phyloP scores from a whole-genome alignment of 2,329 filamentous ascomycete species.

The Colletotrichum sp. region DNA sequence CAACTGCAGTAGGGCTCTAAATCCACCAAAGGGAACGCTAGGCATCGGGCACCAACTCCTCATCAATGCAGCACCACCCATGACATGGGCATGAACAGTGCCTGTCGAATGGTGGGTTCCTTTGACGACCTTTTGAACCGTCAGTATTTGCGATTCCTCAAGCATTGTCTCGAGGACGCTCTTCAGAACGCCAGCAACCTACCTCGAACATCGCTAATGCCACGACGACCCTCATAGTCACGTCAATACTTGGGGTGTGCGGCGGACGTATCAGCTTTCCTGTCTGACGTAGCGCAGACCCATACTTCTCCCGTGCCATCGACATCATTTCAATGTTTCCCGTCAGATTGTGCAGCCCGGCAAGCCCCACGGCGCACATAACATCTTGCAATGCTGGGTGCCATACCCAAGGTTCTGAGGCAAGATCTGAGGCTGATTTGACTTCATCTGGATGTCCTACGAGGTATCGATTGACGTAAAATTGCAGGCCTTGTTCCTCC shows the following conservation, averaged over 20 bases:
- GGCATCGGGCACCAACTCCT: slow-evolving; percentile 47
- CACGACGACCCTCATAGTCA: slow-evolving; percentile 57
- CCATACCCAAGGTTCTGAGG: slow-evolving; percentile 39
- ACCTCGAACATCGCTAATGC: slow-evolving; percentile 68
- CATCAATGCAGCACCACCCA: slow-evolving; percentile 64
- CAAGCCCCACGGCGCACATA: slow-evolving; percentile 63
- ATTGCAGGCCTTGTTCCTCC: slow-evolving; percentile 53
- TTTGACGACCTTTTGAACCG: slow-evolving; percentile 44
- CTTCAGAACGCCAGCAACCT: slow-evolving; percentile 20
- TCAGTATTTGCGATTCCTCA: slow-evolving; percentile 21
- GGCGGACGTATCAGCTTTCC: slow-evolving; percentile 42
- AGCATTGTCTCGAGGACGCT: not conserved
- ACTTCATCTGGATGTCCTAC: slow-evolving; percentile 57
- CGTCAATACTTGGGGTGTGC: slow-evolving; percentile 38
- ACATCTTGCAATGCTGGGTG: slow-evolving; percentile 47
- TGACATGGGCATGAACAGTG: slow-evolving; percentile 62
- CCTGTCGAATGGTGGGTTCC: slow-evolving; percentile 50
- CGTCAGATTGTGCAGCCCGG: slow-evolving; percentile 59
- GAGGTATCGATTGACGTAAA: slow-evolving; percentile 57
- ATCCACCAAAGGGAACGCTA: slow-evolving; percentile 43
- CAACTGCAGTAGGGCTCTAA: slow-evolving; percentile 59
- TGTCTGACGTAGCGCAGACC: slow-evolving; percentile 54
- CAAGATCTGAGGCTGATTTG: slow-evolving; percentile 39
- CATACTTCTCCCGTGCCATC: slow-evolving; percentile 57
- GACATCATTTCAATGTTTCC: slow-evolving; percentile 50